phyloP scores from a whole-genome alignment of 192 early-diverging fungal species.

The Geranomyces michiganensis region DNA sequence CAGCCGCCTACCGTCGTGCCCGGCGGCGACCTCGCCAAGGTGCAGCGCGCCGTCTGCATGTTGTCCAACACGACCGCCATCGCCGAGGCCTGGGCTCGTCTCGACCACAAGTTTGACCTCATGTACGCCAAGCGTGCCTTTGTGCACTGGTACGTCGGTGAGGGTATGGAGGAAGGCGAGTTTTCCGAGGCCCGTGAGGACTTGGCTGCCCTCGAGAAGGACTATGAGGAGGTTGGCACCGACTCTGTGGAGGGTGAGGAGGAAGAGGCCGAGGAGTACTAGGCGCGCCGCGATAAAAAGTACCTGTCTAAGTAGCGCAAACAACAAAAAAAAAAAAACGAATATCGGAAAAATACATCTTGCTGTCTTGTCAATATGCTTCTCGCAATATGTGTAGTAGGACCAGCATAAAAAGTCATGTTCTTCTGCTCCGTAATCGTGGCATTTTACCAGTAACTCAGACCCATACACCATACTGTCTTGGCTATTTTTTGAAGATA shows the following conservation, averaged over 20 bases:
- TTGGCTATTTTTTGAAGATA: too few species aligned
- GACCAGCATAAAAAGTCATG: too few species aligned
- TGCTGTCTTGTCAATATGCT: too few species aligned
- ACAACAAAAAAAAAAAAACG: too few species aligned
- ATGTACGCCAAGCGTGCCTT: constrained; percentile 99
- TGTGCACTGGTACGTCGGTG: constrained; percentile 99
- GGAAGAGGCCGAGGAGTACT: constrained; percentile 68
- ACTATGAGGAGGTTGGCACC: constrained; percentile 99
- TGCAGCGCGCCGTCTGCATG: constrained; percentile 96
- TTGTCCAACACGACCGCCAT: constrained; percentile 99
- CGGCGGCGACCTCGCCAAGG: constrained; percentile 93
- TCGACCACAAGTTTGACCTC: constrained; percentile 99
- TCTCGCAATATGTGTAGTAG: too few species aligned
- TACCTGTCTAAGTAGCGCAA: too few species aligned
- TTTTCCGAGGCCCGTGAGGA: constrained; percentile 99
- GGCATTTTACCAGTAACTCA: too few species aligned
- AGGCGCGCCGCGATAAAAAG: constrained; percentile 12
- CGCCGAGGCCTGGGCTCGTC: constrained; percentile 98
- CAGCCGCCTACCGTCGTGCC: constrained; percentile 89
- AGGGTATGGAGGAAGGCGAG: constrained; percentile 99
- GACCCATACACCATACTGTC: too few species aligned
- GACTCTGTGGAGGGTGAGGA: constrained; percentile 89
- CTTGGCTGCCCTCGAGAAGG: constrained; percentile 99
- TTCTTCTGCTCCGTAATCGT: too few species aligned
- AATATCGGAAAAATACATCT: too few species aligned